A percentile compares a stretch with the other conserved stretches of the same genome.
Conservation (phyloP, 73 alveolate species). For the Paramecium sonneborni region DNA sequence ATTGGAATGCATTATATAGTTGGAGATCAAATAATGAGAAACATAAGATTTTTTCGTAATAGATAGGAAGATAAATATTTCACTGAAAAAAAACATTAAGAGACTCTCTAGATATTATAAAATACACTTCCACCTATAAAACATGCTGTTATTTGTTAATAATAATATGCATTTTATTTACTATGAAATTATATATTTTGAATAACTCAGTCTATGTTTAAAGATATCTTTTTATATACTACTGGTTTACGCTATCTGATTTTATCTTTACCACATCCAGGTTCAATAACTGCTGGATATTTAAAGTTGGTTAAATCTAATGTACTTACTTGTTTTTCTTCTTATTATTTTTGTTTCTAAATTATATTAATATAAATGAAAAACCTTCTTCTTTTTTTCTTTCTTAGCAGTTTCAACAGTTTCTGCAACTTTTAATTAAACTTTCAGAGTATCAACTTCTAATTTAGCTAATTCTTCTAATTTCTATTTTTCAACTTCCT, state of each 20-base stretch:
- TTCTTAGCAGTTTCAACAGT: conserved; percentile 10
- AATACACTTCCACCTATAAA: not conserved
- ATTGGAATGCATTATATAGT: not conserved
- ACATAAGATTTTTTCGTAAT: not conserved
- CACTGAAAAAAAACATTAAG: not conserved
- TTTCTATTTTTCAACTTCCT: conserved; percentile 13
- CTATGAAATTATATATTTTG: not conserved
- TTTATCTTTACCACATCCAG: conserved; percentile 60
- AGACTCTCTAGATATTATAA: not conserved
- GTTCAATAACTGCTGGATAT: conserved; percentile 50
- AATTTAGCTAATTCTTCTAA: conserved; percentile 32
- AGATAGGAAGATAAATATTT: not conserved
- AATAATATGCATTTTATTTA: conserved; percentile 22
- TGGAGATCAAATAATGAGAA: conserved; percentile 49
- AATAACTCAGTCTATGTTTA: conserved; percentile 1
- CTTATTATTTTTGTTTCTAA: conserved; percentile 43
- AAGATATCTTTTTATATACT: conserved; percentile 21
- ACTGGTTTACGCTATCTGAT: conserved; percentile 45
- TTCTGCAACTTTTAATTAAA: conserved; percentile 7
- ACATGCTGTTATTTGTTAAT: not conserved
- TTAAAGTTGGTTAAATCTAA: conserved; percentile 26
- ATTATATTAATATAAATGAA: not conserved
- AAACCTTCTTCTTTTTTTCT: conserved; percentile 1
- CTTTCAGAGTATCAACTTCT: not conserved
- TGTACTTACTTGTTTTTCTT: not conserved